Percentiles rank a stretch among this genome's conserved stretches.
Conservation (phyloP, 305 asterid species). For the Solanum aculeatissimum region DNA sequence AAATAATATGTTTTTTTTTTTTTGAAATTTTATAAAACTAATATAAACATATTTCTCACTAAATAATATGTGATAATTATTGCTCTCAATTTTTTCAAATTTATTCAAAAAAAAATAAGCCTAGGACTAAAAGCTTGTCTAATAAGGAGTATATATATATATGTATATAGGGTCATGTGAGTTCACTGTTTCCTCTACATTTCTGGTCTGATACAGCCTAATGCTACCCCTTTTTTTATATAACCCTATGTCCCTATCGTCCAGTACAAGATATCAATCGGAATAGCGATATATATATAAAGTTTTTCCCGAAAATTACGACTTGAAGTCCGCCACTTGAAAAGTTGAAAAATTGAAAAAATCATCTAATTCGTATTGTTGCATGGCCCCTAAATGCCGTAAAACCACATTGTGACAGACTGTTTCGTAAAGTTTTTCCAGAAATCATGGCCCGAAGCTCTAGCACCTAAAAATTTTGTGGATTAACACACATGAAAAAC, state of each 20-base stretch:
- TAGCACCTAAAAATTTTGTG: accelerated
- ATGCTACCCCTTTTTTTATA: neutral
- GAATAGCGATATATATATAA: neutral
- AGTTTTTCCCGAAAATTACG: too few species aligned
- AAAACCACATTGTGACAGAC: too few species aligned
- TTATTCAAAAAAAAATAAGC: neutral
- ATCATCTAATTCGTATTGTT: too few species aligned
- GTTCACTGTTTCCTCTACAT: neutral
- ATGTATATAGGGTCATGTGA: neutral
- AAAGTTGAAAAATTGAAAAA: too few species aligned
- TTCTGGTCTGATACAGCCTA: neutral
- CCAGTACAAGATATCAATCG: neutral
- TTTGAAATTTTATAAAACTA: too few species aligned
- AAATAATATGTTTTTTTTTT: too few species aligned
- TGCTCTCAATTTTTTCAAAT: neutral
- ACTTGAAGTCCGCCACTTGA: too few species aligned
- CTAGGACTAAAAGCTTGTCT: neutral
- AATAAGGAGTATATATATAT: neutral
- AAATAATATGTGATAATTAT: neutral
- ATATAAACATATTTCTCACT: too few species aligned
- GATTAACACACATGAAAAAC: too few species aligned
- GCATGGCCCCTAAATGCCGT: too few species aligned
- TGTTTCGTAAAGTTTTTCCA: too few species aligned
- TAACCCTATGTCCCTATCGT: neutral
- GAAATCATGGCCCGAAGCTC: accelerated